A percentile compares a stretch with the other conserved stretches of the same genome.
Conservation (phyloP, 768 basidiomycete species). For the Macrolepiota albuminosa region DNA sequence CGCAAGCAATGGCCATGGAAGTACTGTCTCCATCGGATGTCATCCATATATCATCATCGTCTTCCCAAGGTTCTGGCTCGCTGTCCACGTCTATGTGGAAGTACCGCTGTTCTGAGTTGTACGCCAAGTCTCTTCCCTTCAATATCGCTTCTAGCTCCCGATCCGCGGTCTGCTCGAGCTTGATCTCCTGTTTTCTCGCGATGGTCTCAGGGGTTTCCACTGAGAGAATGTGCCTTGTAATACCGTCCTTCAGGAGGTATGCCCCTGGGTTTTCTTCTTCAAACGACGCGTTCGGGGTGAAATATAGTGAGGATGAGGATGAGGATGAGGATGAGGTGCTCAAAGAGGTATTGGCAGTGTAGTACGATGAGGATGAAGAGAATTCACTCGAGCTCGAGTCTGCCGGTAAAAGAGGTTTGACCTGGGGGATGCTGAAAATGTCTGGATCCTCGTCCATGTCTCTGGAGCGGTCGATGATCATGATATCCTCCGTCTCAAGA, state of each 20-base stretch:
- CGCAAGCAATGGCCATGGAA: not conserved
- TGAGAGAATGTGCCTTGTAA: not conserved
- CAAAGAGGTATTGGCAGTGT: not conserved
- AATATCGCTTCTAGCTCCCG: constrained; percentile 3
- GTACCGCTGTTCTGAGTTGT: not conserved
- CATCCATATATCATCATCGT: not conserved
- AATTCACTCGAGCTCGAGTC: not conserved
- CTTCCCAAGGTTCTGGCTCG: not conserved
- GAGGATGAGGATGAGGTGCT: not conserved
- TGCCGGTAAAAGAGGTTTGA: not conserved
- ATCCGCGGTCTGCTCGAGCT: not conserved
- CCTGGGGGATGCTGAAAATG: not conserved
- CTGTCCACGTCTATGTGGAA: not conserved
- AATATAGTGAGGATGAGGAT: constrained; percentile 2
- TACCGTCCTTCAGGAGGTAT: not conserved
- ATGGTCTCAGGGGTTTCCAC: not conserved
- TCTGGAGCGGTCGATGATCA: not conserved
- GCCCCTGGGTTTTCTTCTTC: not conserved
- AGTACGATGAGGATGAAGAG: not conserved
- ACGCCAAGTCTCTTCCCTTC: not conserved
- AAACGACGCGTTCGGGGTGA: not conserved
- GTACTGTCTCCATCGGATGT: not conserved
- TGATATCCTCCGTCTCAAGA: not conserved
- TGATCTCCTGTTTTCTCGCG: not conserved
- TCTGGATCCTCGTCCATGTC: not conserved